phyloP scores from a whole-genome alignment of 805 yeast genomes.

The Kodamaea leandrae region DNA sequence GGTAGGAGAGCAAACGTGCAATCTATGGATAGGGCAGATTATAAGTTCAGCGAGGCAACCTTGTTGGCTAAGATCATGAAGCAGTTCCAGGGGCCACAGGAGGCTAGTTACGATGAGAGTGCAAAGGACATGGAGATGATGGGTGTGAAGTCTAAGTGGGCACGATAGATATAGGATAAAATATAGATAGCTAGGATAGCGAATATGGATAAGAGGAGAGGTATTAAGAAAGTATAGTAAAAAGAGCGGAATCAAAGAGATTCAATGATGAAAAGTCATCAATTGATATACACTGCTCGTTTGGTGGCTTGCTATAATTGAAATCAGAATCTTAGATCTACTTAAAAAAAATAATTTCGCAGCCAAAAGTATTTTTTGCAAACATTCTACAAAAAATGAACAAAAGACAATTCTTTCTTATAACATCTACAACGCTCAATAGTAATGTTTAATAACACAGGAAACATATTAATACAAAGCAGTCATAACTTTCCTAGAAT shows the following conservation, averaged over 20 bases:
- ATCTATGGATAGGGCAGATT: slow-evolving; percentile 8
- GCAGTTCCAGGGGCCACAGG: slow-evolving; percentile 40
- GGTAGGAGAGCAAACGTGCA: slow-evolving; percentile 34
- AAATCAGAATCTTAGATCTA: too few species aligned
- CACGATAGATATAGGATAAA: slow-evolving; percentile 15
- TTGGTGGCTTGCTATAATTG: too few species aligned
- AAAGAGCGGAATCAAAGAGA: background rate
- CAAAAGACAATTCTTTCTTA: too few species aligned
- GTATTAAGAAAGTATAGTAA: too few species aligned
- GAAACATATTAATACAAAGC: slow-evolving; percentile 7
- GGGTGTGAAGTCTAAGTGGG: slow-evolving; percentile 33
- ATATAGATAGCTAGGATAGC: slow-evolving; percentile 5
- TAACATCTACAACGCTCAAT: too few species aligned
- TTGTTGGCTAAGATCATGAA: slow-evolving; percentile 43
- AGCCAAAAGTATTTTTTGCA: too few species aligned
- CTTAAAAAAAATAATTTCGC: too few species aligned
- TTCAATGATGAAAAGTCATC: too few species aligned
- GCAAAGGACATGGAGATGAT: slow-evolving; percentile 34
- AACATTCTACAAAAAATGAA: too few species aligned
- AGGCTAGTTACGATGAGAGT: slow-evolving; percentile 33
- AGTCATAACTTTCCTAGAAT: slow-evolving; percentile 1
- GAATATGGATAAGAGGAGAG: slow-evolving; percentile 1
- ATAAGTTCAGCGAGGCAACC: slow-evolving; percentile 33
- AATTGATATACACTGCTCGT: too few species aligned
- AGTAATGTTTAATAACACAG: background rate